These are phyloP conservation scores for Mycena belliarum DNA, from an alignment of 768 basidiomycete genomes.

Conservation along the genomic window DNA sequence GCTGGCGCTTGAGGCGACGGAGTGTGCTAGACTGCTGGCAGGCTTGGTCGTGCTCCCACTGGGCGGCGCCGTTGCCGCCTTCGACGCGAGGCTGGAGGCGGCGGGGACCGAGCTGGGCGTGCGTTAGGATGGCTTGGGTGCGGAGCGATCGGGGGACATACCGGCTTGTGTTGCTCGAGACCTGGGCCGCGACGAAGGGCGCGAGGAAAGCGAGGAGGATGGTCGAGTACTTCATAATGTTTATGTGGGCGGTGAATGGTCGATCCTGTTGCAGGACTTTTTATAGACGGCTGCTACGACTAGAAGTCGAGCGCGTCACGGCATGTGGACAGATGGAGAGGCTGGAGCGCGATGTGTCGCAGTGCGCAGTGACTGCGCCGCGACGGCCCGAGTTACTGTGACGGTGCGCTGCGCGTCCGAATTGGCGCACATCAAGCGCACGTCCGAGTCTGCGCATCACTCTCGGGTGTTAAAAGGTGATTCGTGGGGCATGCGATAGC, in stretches of 20 bases:
- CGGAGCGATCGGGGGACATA: neutral
- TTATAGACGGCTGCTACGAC: too few relatives aligned
- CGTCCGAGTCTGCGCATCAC: too few relatives aligned
- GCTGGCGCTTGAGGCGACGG: neutral
- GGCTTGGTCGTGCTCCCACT: neutral
- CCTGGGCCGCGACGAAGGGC: neutral
- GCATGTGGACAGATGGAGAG: too few relatives aligned
- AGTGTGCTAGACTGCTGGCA: neutral
- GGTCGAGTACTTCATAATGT: constrained; percentile 1
- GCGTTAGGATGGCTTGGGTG: neutral
- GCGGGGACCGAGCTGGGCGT: neutral
- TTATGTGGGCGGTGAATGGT: neutral
- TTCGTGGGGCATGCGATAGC: too few relatives aligned
- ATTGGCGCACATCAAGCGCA: too few relatives aligned
- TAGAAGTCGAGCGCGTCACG: too few relatives aligned
- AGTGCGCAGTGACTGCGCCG: too few relatives aligned
- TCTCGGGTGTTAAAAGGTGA: too few relatives aligned
- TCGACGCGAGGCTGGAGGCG: neutral
- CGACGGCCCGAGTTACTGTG: too few relatives aligned
- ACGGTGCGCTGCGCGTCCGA: too few relatives aligned
- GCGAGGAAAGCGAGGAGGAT: neutral
- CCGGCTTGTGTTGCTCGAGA: neutral
- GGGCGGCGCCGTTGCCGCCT: neutral
- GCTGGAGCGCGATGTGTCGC: too few relatives aligned
- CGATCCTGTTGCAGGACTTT: too few relatives aligned